phyloP scores from a whole-genome alignment of 164 flowering plant species.

The Vitis cinerea region DNA sequence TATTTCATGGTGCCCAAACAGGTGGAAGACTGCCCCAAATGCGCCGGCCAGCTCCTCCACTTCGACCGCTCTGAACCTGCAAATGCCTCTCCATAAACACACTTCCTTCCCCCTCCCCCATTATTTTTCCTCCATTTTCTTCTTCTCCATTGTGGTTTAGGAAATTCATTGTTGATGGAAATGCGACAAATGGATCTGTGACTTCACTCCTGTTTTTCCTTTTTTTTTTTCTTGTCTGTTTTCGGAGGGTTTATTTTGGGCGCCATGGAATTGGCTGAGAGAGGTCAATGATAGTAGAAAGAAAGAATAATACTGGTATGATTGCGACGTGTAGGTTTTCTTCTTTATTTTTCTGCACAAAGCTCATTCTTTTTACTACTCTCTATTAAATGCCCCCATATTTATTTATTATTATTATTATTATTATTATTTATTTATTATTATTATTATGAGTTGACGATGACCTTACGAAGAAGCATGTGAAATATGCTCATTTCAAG shows the following conservation, averaged over 20 bases:
- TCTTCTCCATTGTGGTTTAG: slow-evolving; percentile 2
- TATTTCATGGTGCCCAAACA: slow-evolving; percentile 82
- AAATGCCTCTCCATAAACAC: slow-evolving; percentile 20
- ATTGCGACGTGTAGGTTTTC: slow-evolving; percentile 25
- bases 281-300: slow-evolving; percentile 25
- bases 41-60: slow-evolving; percentile 63
- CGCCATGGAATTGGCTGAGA: slow-evolving; percentile 4
- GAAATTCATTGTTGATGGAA: slow-evolving; percentile 10
- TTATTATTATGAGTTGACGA: too few species aligned
- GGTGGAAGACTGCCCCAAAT: slow-evolving; percentile 68
- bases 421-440: too few species aligned
- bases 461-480: too few species aligned
- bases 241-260: not conserved
- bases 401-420: too few species aligned
- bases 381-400: not conserved
- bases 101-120: not conserved
- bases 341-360: too few species aligned
- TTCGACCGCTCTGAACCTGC: slow-evolving; percentile 55
- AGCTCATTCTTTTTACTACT: too few species aligned
- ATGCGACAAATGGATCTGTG: slow-evolving; percentile 14
- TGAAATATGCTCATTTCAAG: too few species aligned
- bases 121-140: not conserved
- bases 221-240: not conserved
- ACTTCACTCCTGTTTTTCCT: not conserved
- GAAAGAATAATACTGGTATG: slow-evolving; percentile 24